phyloP scores from a whole-genome alignment of 345 rosid species.

The Gynandropsis gynandra region DNA sequence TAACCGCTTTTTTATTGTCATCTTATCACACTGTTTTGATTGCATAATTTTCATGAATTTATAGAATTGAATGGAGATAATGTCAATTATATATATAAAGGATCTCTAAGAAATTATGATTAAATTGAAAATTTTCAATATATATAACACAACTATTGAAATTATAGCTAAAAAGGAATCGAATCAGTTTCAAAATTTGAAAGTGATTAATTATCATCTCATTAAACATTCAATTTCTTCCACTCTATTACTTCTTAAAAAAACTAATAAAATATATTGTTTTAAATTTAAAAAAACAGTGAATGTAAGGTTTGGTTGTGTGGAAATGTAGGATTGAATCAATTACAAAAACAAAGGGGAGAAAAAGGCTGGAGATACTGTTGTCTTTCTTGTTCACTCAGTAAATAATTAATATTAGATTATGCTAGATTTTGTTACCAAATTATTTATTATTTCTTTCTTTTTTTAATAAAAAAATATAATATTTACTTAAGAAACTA shows the following conservation, averaged over 20 bases:
- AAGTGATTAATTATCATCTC: background rate
- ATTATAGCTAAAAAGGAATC: conserved; percentile 8
- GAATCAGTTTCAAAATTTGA: conserved; percentile 8
- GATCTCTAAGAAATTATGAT: background rate
- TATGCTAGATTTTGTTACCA: conserved; percentile 5
- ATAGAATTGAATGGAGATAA: no score
- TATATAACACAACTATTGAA: no score
- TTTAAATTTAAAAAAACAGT: no score
- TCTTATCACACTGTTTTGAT: no score
- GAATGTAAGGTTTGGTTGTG: background rate
- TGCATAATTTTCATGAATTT: no score
- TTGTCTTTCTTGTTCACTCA: background rate
- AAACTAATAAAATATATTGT: no score
- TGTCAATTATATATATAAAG: background rate
- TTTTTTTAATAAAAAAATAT: no score
- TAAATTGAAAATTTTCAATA: background rate
- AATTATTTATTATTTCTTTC: no score
- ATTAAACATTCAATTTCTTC: background rate
- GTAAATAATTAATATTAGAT: conserved; percentile 1
- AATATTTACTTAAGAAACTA: no score
- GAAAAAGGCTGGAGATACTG: no score
- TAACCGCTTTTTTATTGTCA: no score
- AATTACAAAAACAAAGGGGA: background rate
- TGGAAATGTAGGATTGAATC: background rate
- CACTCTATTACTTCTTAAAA: background rate